A percentile compares a stretch with the other conserved stretches of the same genome.
Conservation (phyloP, 805 yeast genomes). For the Priceomyces haplophilus region DNA sequence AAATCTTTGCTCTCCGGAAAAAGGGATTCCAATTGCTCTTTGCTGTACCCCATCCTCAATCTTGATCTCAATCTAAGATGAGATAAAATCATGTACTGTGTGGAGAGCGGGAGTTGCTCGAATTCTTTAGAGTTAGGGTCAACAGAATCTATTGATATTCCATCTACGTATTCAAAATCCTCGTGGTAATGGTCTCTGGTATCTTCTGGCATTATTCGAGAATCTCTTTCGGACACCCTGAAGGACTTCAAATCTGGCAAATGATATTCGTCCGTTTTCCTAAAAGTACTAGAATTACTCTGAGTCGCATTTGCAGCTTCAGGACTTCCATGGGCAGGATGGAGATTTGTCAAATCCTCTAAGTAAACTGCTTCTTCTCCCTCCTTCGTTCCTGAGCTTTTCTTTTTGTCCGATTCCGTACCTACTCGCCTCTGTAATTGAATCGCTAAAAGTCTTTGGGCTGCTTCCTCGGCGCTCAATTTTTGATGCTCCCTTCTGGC, state of each 20-base stretch:
- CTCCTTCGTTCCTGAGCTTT: conserved; percentile 2
- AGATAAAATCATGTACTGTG: conserved; percentile 85
- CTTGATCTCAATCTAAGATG: conserved; percentile 81
- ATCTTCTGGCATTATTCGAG: conserved; percentile 68
- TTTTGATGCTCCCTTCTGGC: conserved; percentile 72
- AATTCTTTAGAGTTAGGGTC: conserved; percentile 86
- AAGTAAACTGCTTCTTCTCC: conserved; percentile 14
- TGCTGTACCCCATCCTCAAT: conserved; percentile 90
- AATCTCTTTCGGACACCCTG: conserved; percentile 54
- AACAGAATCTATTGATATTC: conserved; percentile 64
- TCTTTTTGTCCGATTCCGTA: conserved; percentile 2
- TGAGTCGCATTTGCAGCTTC: not conserved
- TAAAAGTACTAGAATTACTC: conserved; percentile 1
- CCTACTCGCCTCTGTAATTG: conserved; percentile 65
- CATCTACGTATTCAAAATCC: conserved; percentile 54
- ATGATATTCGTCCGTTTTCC: conserved; percentile 76
- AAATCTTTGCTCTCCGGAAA: conserved; percentile 89
- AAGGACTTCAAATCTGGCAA: conserved; percentile 68
- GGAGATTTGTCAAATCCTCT: conserved; percentile 26
- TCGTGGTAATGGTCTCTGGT: conserved; percentile 65
- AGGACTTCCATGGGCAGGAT: conserved; percentile 9
- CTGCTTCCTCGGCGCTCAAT: conserved; percentile 69
- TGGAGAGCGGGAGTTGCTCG: conserved; percentile 68
- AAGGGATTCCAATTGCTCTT: conserved; percentile 76
- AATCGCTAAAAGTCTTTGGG: conserved; percentile 73